Conservation (phyloP, 257 asterid genomes). For the Jaltomata sinuosa region DNA sequence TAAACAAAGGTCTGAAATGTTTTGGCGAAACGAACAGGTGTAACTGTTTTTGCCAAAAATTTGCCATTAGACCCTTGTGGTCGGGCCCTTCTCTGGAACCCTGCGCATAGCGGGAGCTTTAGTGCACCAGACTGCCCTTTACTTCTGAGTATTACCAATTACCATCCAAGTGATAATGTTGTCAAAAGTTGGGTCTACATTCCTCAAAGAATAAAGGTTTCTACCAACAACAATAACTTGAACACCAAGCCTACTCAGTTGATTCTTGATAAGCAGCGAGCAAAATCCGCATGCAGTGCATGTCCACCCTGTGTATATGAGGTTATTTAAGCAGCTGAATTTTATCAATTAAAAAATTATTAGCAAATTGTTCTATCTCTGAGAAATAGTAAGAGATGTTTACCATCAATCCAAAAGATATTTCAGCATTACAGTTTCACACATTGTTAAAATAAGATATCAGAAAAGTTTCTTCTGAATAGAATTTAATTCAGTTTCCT, state of each 20-base stretch:
- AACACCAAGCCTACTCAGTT: not conserved
- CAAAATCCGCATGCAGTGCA: conserved; percentile 65
- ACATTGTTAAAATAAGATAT: not conserved
- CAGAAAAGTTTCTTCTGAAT: not conserved
- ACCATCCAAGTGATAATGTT: not conserved
- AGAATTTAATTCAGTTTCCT: not conserved
- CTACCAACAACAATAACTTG: not conserved
- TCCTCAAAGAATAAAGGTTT: not conserved
- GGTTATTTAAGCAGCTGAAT: not conserved
- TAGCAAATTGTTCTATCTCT: not conserved
- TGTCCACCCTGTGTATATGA: conserved; percentile 58
- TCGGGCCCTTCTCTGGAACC: no score
- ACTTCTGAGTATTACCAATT: not conserved
- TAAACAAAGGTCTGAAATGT: not conserved
- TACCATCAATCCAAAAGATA: not conserved
- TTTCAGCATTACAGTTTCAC: not conserved
- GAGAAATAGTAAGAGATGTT: not conserved
- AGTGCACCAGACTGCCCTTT: no score
- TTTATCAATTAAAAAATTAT: not conserved
- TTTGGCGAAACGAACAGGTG: not conserved
- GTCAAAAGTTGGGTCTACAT: not conserved
- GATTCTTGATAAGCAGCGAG: conserved; percentile 32
- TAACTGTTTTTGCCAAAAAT: not conserved
- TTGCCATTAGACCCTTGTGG: no score
- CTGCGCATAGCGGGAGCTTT: no score